These are phyloP conservation scores for Umbellularia californica DNA, from an alignment of 164 flowering plant genomes.

Conservation along the genomic window DNA sequence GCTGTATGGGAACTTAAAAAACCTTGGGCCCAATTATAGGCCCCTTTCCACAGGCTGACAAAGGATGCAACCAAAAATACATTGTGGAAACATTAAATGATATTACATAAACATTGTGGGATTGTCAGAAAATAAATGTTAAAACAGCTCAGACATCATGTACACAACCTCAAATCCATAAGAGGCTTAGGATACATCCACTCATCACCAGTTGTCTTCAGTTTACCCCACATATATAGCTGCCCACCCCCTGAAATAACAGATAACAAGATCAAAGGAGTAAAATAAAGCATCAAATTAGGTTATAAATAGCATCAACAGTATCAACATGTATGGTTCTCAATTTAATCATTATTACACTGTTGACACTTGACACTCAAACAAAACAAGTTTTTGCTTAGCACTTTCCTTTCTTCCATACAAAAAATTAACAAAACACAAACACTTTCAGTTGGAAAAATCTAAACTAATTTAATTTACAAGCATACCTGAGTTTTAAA, in stretches of 20 bases:
- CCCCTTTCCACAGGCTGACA: no score
- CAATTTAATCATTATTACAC: not conserved
- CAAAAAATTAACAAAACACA: not conserved
- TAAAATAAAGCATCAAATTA: not conserved
- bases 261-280: not conserved
- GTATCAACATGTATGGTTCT: not conserved
- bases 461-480: no score
- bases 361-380: not conserved
- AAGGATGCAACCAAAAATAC: no score
- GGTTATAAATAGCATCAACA: not conserved
- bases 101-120: no score
- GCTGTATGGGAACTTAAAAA: no score
- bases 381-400: not conserved
- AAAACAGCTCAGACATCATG: slow-evolving; percentile 6
- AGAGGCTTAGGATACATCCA: slow-evolving; percentile 99
- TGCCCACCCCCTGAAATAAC: slow-evolving; percentile 81
- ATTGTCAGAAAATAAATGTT: no score
- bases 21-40: no score
- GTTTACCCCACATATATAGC: slow-evolving; percentile 98
- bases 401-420: not conserved
- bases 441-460: not conserved
- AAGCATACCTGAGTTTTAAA: no score
- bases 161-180: slow-evolving; percentile 82
- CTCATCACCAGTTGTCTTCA: slow-evolving; percentile 85
- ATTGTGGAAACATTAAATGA: no score